A percentile compares a stretch with the other conserved stretches of the same genome.
These are phyloP conservation scores for Astragalus membranaceus DNA, from an alignment of 306 rosid genomes.

Conservation along the genomic window DNA sequence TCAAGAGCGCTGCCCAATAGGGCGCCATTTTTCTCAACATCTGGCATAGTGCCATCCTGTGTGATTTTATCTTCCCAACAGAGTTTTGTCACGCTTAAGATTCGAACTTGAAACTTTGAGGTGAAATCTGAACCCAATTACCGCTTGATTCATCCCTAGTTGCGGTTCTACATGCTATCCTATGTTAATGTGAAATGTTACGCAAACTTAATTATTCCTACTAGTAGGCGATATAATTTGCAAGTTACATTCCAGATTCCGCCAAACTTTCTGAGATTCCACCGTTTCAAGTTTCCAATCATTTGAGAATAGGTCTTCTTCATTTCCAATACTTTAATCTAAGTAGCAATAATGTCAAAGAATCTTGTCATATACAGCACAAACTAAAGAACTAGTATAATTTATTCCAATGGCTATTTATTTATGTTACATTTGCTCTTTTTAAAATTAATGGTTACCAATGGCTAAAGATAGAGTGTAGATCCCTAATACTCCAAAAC, in stretches of 20 bases:
- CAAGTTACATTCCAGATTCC: background rate
- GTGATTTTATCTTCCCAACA: too few relatives aligned
- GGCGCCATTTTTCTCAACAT: too few relatives aligned
- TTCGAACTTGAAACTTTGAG: too few relatives aligned
- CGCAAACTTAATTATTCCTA: background rate
- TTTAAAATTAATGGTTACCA: conserved; percentile 1
- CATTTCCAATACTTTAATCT: background rate
- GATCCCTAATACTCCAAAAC: background rate
- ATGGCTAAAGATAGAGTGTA: background rate
- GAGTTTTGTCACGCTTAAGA: too few relatives aligned
- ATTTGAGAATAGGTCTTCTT: background rate
- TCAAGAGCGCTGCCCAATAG: too few relatives aligned
- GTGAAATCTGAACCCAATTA: too few relatives aligned
- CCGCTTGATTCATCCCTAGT: too few relatives aligned
- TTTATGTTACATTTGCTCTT: background rate
- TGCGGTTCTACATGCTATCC: too few relatives aligned
- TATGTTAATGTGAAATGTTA: background rate
- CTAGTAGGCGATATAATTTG: background rate
- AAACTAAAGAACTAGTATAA: background rate
- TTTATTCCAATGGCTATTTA: background rate
- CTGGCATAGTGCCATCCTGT: too few relatives aligned
- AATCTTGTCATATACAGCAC: background rate
- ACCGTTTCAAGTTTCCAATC: background rate
- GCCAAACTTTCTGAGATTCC: conserved; percentile 6
- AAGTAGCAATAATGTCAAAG: background rate